Base-by-base conservation (phyloP, 1,139 yeast genomes). In the Yamadazyma sp. region DNA sequence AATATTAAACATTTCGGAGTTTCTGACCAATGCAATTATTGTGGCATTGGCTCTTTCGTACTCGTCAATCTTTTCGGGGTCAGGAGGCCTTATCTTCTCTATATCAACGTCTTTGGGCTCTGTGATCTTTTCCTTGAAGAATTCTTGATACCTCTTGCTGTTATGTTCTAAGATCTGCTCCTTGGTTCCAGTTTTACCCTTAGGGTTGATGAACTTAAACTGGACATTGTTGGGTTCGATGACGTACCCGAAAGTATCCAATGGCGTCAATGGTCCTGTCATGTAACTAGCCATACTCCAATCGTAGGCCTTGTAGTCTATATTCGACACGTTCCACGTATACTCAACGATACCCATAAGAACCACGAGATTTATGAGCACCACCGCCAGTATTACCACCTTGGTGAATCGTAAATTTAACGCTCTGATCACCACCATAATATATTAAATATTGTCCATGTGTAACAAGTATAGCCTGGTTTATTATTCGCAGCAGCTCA, bases 21-120 rank as follows among this genome's bases (percentile, higher is more conserved):
- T 85, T 40, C 89, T 64, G 9, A 84, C 95, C 40, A 87, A 62
- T 2, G 89, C 78, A 16, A 85, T 56, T 33, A 87, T 71, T 0
- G 95, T 84, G 2, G 95, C 96, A 51, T 79, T 83, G 12, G 85
- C 90, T 14, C 65, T 57, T 22, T 64, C 49, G 45, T 76, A 80
- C 2, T 41, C 42, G 3, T 50, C 50, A 5, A 50, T 23, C 7
- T 54, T 50, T 4, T 48, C 50, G 2, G 53, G 46, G 6, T 22
- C 11, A 7, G 73, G 72, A 2, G 76, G 67, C 26, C 73, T 56
- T n/a, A 68, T 54, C 1, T 51, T 31, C n/a, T 56, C 56, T 10
- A 69, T 52, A 42, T 66, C 59, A 35, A 61, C 61, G 22, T 73
- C 80, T 45, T 73, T 69, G 1, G 86, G 86, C 48, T 74, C 80